Evolutionary conservation across 352 stramenopile genomes (phyloP).

Genomic region (Phytophthora tentaculata): DNA sequence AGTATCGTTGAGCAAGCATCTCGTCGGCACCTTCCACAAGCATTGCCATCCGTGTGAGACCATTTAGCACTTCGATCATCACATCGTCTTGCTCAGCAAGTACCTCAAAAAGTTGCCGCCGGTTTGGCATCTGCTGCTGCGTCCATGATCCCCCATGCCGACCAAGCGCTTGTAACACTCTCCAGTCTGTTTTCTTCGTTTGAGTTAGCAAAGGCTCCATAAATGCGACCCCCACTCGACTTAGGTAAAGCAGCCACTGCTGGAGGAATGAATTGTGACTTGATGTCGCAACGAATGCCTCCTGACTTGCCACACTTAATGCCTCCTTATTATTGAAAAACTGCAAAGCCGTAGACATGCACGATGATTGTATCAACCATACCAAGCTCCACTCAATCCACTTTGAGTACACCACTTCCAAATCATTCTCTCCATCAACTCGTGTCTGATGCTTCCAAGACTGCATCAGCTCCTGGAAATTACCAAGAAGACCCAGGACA

Average conservation of each 20-base stretch:
- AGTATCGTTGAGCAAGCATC: conserved; percentile 1
- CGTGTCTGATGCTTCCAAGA: conserved; percentile 12
- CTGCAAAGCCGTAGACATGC: conserved; percentile 33
- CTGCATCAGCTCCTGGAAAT: conserved; percentile 34
- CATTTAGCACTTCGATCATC: conserved; percentile 65
- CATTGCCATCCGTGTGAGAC: conserved; percentile 39
- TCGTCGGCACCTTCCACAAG: neutral
- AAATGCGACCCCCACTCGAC: conserved; percentile 30
- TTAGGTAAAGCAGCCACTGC: conserved; percentile 55
- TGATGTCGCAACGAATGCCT: conserved; percentile 43
- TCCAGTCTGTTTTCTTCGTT: neutral
- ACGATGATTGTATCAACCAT: conserved; percentile 35
- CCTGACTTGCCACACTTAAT: conserved; percentile 29
- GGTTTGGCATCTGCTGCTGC: conserved; percentile 31
- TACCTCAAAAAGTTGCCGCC: conserved; percentile 49
- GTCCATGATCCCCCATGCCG: neutral
- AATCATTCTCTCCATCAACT: neutral
- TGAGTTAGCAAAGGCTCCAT: conserved; percentile 9
- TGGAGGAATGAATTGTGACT: conserved; percentile 65
- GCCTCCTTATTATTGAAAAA: conserved; percentile 24
- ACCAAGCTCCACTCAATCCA: conserved; percentile 36
- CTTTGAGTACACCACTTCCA: conserved; percentile 7
- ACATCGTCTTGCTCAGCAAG: conserved; percentile 77
- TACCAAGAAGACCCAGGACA: conserved; percentile 40
- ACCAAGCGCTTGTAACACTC: neutral